Evolutionary conservation across 352 stramenopile species (phyloP), one percentile per base, ranked within the genome.

Genomic region (Paralagenidium karlingii): DNA sequence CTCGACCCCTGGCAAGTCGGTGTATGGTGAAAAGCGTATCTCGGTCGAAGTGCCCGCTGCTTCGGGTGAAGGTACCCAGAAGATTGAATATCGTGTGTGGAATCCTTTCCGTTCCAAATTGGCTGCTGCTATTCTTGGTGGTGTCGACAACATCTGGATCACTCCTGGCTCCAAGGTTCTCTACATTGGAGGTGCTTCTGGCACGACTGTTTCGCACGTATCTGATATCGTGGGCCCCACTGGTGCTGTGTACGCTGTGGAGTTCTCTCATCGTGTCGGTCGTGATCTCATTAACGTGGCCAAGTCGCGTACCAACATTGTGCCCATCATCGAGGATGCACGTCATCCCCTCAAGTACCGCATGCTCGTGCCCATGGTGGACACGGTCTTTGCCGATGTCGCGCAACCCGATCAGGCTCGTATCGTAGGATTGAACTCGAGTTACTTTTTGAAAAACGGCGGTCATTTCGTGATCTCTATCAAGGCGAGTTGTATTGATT

Each of bases 71-170:
- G 79, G 82, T 41, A 83, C 83, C 0, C 84, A 93, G 51, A 99
- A 99, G 82, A 84, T 98, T 24, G 96, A 99, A 70, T 99, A 99
- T 74, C 90, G 96, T 49, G 94, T 99, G 45, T 99, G 96, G 96
- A 99, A 99, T 77, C 96, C 96, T 45, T 99, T 99, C 85, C 85
- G 96, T 51, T 99, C 94, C 38, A 99, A 99, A 85, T 79, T 99
- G 29, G 95, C 94, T 24, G 96, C 96, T 24, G 95, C 95, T 24
- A 97, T 99, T 55, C 73, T 99, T n/a, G 96, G 95, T 51, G 96
- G 96, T 73, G 85, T 98, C 13, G 86, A 97, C 67, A 97, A 98
- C 67, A 98, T 99, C 49, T 98, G 76, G 83, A 99, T 99, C 56
- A 73, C 73, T 36, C 96, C 96, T 31, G 95, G 95, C 33, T 81